These are phyloP conservation scores for Trichosanthes cucumerina DNA, from an alignment of 306 rosid genomes.

Conservation along the genomic window DNA sequence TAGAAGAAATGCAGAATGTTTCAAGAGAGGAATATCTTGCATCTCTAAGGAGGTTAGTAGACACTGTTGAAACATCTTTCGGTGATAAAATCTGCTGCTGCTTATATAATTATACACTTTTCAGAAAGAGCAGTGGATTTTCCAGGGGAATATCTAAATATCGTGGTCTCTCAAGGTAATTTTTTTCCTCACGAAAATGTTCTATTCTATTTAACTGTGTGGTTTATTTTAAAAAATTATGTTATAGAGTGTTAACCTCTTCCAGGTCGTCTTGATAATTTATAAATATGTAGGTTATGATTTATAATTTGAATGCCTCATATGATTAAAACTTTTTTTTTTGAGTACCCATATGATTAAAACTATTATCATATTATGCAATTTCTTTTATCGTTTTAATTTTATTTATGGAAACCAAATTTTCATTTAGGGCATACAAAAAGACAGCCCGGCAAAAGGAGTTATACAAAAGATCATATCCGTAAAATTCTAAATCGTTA, in stretches of 20 bases:
- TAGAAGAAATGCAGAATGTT: constrained; percentile 91
- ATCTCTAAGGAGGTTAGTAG: constrained; percentile 67
- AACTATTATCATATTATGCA: neutral
- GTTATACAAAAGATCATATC: neutral
- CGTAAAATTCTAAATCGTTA: neutral
- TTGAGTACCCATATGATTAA: neutral
- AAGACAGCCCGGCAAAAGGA: neutral
- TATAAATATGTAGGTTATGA: neutral
- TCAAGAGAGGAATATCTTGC: constrained; percentile 98
- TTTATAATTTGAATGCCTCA: neutral
- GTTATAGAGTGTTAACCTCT: neutral
- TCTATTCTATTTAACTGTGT: neutral
- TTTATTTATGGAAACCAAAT: neutral
- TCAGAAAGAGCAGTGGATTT: constrained; percentile 99
- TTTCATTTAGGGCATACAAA: neutral
- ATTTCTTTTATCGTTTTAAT: neutral
- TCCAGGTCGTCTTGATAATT: neutral
- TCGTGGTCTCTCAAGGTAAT: constrained; percentile 84
- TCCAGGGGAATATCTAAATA: constrained; percentile 92
- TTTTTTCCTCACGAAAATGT: neutral
- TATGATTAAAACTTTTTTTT: neutral
- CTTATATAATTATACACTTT: constrained; percentile 26
- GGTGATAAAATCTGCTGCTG: neutral
- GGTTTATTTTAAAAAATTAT: neutral
- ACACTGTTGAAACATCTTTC: constrained; percentile 11